These are phyloP conservation scores for Noccaea caerulescens DNA, from an alignment of 345 rosid genomes.

Conservation along the genomic window DNA sequence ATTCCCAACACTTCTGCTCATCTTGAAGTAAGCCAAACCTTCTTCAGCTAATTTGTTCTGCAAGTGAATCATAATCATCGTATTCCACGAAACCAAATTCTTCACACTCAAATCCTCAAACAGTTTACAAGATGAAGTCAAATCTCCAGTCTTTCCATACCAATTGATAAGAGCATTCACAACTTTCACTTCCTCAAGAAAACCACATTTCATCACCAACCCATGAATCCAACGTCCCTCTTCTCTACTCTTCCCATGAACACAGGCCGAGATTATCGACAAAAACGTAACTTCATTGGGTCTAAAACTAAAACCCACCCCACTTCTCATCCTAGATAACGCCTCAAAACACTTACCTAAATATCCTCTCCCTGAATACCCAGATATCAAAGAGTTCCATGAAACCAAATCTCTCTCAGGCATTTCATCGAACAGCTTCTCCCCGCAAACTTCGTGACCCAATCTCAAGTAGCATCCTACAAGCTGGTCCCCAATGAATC, in stretches of 20 bases:
- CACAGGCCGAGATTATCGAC: slow-evolving; percentile 64
- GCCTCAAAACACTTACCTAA: slow-evolving; percentile 45
- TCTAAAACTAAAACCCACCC: slow-evolving; percentile 44
- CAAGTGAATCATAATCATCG: slow-evolving; percentile 52
- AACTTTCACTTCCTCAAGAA: slow-evolving; percentile 57
- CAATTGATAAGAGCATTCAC: slow-evolving; percentile 57
- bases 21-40: slow-evolving; percentile 49
- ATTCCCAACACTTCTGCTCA: slow-evolving; percentile 53
- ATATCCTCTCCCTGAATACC: slow-evolving; percentile 51
- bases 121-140: slow-evolving; percentile 49
- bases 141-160: slow-evolving; percentile 60
- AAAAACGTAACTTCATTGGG: slow-evolving; percentile 59
- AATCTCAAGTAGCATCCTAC: slow-evolving; percentile 48
- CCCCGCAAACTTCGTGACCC: slow-evolving; percentile 50
- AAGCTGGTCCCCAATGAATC: slow-evolving; percentile 70
- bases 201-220: slow-evolving; percentile 53
- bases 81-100: slow-evolving; percentile 72
- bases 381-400: slow-evolving; percentile 72
- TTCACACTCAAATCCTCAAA: slow-evolving; percentile 51
- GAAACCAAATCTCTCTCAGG: slow-evolving; percentile 61
- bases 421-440: slow-evolving; percentile 68
- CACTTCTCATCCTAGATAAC: slow-evolving; percentile 50
- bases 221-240: slow-evolving; percentile 64
- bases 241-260: slow-evolving; percentile 42
- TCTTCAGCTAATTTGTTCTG: slow-evolving; percentile 47